Conservation (phyloP, 2,329 filamentous ascomycete species). For the Aspergillus pseudonomiae region DNA sequence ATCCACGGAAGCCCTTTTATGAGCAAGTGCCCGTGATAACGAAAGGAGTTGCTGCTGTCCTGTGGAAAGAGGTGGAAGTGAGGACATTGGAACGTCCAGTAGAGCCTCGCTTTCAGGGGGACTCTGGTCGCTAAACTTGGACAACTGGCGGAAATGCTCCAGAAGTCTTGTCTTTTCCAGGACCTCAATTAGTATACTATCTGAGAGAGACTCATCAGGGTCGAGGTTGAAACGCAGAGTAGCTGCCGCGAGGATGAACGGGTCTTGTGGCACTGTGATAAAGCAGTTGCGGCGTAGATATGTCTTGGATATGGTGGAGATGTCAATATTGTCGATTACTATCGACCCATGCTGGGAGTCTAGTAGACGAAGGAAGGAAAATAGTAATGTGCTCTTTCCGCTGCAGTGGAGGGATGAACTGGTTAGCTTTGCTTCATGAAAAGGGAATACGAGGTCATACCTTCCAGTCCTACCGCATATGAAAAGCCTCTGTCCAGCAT, state of each 20-base stretch:
- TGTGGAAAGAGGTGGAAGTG: not conserved
- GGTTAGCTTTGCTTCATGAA: not conserved
- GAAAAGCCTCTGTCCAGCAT: not conserved
- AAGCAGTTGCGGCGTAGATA: not conserved
- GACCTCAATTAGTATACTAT: not conserved
- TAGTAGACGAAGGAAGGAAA: not conserved
- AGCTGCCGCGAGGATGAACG: not conserved
- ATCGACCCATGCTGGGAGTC: not conserved
- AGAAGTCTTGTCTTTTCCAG: not conserved
- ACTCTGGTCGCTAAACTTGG: not conserved
- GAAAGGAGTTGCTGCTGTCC: conserved; percentile 4
- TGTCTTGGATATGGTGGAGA: not conserved
- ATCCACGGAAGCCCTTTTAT: not conserved
- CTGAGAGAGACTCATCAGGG: not conserved
- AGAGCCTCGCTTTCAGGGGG: not conserved
- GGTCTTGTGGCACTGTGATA: conserved; percentile 10
- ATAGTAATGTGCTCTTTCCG: conserved; percentile 8
- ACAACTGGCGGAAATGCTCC: not conserved
- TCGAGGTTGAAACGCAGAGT: conserved; percentile 7
- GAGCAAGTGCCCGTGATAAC: not conserved
- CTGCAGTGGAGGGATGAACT: not conserved
- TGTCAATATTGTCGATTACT: not conserved
- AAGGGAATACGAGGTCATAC: not conserved
- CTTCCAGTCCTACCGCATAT: conserved; percentile 11
- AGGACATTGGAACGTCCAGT: not conserved